Conservation (phyloP, 1,284 basidiomycete species). For the Boletus sp. region DNA sequence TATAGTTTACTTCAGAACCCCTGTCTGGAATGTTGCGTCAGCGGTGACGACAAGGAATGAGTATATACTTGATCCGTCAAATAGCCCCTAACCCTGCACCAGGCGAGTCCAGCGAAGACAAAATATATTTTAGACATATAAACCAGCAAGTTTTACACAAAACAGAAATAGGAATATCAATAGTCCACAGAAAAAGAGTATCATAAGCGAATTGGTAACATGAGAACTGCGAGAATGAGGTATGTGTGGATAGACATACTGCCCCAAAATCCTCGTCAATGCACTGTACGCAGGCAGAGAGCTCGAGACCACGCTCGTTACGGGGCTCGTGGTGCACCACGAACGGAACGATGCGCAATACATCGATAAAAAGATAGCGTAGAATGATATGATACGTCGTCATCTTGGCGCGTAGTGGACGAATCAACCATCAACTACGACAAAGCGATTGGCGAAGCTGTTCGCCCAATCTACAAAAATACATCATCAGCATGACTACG, state of each 20-base stretch:
- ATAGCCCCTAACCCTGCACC: conserved; percentile 1
- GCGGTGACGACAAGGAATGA: conserved; percentile 23
- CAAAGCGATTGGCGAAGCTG: conserved; percentile 34
- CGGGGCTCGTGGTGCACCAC: conserved; percentile 44
- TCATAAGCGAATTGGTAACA: conserved; percentile 5
- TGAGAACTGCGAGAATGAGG: too few species aligned
- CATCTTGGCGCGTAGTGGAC: conserved; percentile 29
- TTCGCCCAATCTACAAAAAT: conserved; percentile 31
- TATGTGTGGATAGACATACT: conserved; percentile 18
- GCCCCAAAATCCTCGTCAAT: conserved; percentile 34
- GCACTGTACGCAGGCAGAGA: conserved; percentile 28
- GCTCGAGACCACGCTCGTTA: conserved; percentile 57
- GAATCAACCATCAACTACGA: conserved; percentile 39
- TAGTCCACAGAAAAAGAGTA: conserved; percentile 16
- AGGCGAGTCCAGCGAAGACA: neutral
- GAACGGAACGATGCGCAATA: conserved; percentile 62
- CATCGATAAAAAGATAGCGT: conserved; percentile 50
- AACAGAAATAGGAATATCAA: conserved; percentile 3
- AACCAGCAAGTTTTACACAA: conserved; percentile 5
- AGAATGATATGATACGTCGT: conserved; percentile 32
- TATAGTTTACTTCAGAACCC: neutral
- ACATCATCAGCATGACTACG: conserved; percentile 1
- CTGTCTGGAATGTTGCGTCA: conserved; percentile 24
- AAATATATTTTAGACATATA: conserved; percentile 19
- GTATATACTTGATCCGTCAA: neutral